Evolutionary conservation across 352 stramenopile genomes (phyloP).

Genomic region (Phytophthora crassamura): DNA sequence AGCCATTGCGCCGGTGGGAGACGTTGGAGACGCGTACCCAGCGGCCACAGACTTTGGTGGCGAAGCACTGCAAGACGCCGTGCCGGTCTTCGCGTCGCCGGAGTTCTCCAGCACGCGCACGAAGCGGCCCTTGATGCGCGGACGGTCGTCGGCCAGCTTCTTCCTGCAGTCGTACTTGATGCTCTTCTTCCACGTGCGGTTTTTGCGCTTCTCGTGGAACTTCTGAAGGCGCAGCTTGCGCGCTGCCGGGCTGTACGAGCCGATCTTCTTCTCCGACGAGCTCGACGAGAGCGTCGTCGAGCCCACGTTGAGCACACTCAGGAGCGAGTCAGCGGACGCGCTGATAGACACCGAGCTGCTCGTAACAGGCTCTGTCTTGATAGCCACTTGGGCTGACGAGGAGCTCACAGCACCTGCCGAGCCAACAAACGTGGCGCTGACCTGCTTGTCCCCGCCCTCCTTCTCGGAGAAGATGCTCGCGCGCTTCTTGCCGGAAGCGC

Average conservation of each 20-base stretch:
- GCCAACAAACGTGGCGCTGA: slow-evolving; percentile 2
- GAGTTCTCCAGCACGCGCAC: slow-evolving; percentile 84
- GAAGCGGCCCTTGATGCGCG: slow-evolving; percentile 94
- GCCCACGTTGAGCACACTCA: slow-evolving; percentile 54
- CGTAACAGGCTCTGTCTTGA: slow-evolving; percentile 31
- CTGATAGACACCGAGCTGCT: slow-evolving; percentile 41
- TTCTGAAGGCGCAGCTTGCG: slow-evolving; percentile 94
- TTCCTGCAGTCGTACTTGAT: slow-evolving; percentile 99
- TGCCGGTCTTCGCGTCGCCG: slow-evolving; percentile 48
- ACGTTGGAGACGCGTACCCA: slow-evolving; percentile 44
- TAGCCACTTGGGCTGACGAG: slow-evolving; percentile 40
- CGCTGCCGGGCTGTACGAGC: slow-evolving; percentile 95
- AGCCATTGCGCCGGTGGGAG: slow-evolving; percentile 25
- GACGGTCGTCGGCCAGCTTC: slow-evolving; percentile 96
- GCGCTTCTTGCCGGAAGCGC: slow-evolving; percentile 60
- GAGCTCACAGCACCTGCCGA: slow-evolving; percentile 26
- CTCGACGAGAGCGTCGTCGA: slow-evolving; percentile 29
- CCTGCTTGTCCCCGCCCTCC: slow-evolving; percentile 18
- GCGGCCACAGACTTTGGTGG: slow-evolving; percentile 12
- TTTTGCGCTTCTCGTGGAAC: slow-evolving; percentile 97
- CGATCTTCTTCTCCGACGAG: slow-evolving; percentile 80
- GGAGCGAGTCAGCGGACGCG: slow-evolving; percentile 40
- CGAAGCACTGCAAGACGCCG: slow-evolving; percentile 32
- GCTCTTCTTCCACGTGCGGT: slow-evolving; percentile 97
- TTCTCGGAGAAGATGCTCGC: slow-evolving; percentile 50